phyloP scores from a whole-genome alignment of 331 rosid species.

The Cydonia oblonga region DNA sequence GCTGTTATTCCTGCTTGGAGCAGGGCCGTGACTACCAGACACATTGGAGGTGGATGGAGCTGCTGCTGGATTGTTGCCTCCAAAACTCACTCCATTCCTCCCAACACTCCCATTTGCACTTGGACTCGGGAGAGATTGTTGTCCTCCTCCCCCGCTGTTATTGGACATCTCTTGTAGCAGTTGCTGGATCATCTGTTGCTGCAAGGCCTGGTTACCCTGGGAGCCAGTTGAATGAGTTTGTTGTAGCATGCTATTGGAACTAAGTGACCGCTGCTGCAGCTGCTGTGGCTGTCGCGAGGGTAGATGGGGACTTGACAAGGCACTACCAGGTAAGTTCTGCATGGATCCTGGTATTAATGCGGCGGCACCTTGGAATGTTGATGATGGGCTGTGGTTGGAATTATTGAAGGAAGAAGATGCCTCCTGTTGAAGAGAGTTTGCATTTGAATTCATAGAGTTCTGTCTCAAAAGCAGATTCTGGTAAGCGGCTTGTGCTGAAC shows the following conservation, averaged over 20 bases:
- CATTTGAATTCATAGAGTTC: constrained; percentile 64
- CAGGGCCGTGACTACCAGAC: constrained; percentile 47
- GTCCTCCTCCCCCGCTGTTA: constrained; percentile 37
- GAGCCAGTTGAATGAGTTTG: constrained; percentile 49
- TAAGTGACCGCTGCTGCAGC: constrained; percentile 47
- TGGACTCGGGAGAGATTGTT: constrained; percentile 48
- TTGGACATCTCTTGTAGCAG: constrained; percentile 57
- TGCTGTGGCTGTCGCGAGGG: constrained; percentile 40
- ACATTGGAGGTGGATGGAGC: constrained; percentile 33
- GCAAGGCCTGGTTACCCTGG: constrained; percentile 54
- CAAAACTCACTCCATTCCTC: constrained; percentile 47
- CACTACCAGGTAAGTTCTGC: constrained; percentile 50
- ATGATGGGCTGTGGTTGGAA: constrained; percentile 53
- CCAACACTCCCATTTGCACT: constrained; percentile 38
- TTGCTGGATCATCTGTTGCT: constrained; percentile 74
- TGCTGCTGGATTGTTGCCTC: constrained; percentile 33
- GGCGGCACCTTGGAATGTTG: constrained; percentile 52
- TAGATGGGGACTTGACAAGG: constrained; percentile 58
- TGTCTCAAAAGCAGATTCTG: constrained; percentile 74
- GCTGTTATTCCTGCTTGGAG: constrained; percentile 73
- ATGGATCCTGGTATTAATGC: constrained; percentile 52
- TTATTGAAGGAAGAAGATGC: constrained; percentile 63
- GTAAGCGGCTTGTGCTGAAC: constrained; percentile 77
- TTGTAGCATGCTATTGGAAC: constrained; percentile 41
- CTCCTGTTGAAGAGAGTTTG: constrained; percentile 59